Evolutionary conservation across 208 protist species (phyloP).

Genomic region (Paratrypanosoma confusum): DNA sequence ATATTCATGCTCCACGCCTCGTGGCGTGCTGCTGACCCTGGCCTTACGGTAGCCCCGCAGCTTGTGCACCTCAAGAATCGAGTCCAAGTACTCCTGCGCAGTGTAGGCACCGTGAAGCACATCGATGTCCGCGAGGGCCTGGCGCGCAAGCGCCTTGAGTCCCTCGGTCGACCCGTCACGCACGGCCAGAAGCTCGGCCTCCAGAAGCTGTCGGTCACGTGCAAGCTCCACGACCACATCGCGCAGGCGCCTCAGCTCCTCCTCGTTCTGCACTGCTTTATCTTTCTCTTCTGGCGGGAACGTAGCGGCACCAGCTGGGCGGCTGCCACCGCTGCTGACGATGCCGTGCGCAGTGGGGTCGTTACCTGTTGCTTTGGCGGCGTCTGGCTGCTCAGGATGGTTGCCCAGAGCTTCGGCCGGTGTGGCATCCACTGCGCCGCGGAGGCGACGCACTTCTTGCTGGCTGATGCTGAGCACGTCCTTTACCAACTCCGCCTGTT

Average conservation of each 20-base stretch:
- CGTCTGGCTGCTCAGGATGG: no score
- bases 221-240: no score
- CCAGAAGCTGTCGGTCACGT: background rate
- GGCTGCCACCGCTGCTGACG: no score
- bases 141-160: constrained; percentile 12
- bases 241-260: no score
- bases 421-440: background rate
- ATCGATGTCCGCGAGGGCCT: constrained; percentile 21
- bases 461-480: background rate
- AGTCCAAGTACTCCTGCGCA: constrained; percentile 5
- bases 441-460: constrained; percentile 2
- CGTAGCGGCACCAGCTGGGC: no score
- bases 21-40: background rate
- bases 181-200: background rate
- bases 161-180: constrained; percentile 5
- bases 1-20: constrained; percentile 1
- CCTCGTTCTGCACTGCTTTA: no score
- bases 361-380: no score
- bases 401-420: background rate
- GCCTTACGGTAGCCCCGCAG: constrained; percentile 1
- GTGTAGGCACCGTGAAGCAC: constrained; percentile 14
- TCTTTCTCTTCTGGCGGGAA: no score
- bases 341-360: no score
- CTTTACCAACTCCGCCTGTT: constrained; percentile 2
- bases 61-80: background rate